phyloP scores from a whole-genome alignment of 2,329 filamentous ascomycete species.

The Delphinella strobiligena region DNA sequence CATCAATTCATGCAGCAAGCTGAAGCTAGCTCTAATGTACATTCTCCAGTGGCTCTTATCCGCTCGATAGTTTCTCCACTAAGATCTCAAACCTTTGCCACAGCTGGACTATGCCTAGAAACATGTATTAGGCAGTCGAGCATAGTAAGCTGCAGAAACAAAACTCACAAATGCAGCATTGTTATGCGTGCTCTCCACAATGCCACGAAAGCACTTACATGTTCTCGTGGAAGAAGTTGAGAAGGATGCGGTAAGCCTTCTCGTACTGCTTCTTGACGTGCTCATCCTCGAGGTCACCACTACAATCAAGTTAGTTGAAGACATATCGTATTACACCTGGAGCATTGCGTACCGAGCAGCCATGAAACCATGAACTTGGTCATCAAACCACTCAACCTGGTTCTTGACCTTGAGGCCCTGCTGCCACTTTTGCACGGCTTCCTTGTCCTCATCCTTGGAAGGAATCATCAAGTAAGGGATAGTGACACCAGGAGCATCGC shows the following conservation, averaged over 20 bases:
- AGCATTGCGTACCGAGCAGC: slow-evolving; percentile 23
- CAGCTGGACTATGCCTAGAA: too few species aligned
- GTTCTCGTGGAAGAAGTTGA: slow-evolving; percentile 41
- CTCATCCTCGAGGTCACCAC: slow-evolving; percentile 33
- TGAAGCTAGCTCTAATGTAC: too few species aligned
- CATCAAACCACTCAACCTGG: slow-evolving; percentile 35
- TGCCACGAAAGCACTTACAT: slow-evolving; percentile 28
- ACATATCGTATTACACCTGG: too few species aligned
- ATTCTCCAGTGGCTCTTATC: too few species aligned
- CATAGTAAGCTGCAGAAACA: too few species aligned
- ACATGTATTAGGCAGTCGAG: too few species aligned
- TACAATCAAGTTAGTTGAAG: slow-evolving; percentile 8
- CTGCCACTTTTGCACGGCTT: slow-evolving; percentile 38
- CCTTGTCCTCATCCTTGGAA: slow-evolving; percentile 43
- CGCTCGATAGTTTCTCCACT: not conserved
- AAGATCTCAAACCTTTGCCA: not conserved
- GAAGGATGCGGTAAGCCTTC: slow-evolving; percentile 35
- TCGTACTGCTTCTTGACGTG: slow-evolving; percentile 39
- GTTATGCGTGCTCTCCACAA: too few species aligned
- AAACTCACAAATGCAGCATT: too few species aligned
- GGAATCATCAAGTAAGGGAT: slow-evolving; percentile 48
- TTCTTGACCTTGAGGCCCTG: slow-evolving; percentile 35
- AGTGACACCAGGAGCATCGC: slow-evolving; percentile 42
- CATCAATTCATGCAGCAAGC: too few species aligned
- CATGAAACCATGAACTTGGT: slow-evolving; percentile 36